These are phyloP conservation scores for Chlorella sp. DNA, from an alignment of 139 green algal species.

Conservation along the genomic window DNA sequence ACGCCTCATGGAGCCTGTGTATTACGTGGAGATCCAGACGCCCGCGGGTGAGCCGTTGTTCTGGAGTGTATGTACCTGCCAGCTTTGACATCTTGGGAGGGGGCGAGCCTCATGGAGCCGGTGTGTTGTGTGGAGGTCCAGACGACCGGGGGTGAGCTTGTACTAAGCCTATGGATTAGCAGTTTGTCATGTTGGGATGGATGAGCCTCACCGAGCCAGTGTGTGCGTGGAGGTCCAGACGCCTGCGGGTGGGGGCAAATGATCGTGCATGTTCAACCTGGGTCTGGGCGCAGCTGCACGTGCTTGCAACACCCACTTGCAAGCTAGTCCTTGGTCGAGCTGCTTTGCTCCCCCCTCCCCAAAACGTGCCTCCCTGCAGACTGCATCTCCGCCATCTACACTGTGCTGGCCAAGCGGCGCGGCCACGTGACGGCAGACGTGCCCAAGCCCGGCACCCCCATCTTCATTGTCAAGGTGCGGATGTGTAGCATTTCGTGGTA, in stretches of 20 bases:
- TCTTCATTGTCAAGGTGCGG: conserved; percentile 82
- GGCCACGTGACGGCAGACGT: conserved; percentile 93
- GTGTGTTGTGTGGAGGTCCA: conserved; percentile 75
- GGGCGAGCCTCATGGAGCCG: conserved; percentile 98
- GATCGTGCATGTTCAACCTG: too few species aligned
- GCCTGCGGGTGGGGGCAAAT: too few species aligned
- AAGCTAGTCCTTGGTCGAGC: too few species aligned
- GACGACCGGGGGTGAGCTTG: conserved; percentile 46
- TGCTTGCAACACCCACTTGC: not conserved
- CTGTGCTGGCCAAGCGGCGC: conserved; percentile 92
- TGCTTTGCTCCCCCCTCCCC: not conserved
- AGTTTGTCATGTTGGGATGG: too few species aligned
- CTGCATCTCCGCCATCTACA: conserved; percentile 97
- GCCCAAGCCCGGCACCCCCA: conserved; percentile 85
- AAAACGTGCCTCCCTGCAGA: conserved; percentile 64
- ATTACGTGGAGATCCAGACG: conserved; percentile 72
- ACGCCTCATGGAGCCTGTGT: conserved; percentile 97
- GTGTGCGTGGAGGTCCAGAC: too few species aligned
- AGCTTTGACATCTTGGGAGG: too few species aligned
- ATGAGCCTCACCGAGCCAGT: too few species aligned
- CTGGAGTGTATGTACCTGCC: too few species aligned
- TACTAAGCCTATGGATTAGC: too few species aligned
- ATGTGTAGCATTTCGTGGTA: too few species aligned
- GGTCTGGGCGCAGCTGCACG: too few species aligned
- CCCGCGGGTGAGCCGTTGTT: conserved; percentile 43